Base-by-base conservation (phyloP, 2,329 filamentous ascomycete genomes). In the Fusarium humuli region DNA sequence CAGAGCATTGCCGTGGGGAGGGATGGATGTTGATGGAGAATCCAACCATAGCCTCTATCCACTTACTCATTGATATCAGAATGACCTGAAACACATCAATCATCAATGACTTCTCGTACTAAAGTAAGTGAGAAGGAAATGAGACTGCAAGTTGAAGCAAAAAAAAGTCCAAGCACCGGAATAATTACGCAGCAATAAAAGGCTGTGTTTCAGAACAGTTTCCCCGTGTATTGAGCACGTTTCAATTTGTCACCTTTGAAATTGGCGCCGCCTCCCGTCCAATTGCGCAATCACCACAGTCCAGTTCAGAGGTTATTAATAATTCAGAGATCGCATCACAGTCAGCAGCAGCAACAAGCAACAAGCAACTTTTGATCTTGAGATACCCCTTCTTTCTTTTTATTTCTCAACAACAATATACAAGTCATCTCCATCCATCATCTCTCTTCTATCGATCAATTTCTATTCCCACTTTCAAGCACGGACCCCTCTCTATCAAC, bases 281-380 rank as follows among this genome's bases (percentile, higher is more conserved):
- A 71, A 74, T 75, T 75, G 73, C 73, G 73, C 73, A 75, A 75
- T 75, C 69, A 70, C 75, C 69, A 67, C 69, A 62, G 69, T 29
- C 52, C 20, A 27, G 23, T 16, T 45, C 25, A 48, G 48, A 50
- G n/a, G 56, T 49, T 56, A 75, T 72, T 75, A 74, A 72, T 75
- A 75, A 75, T 74, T 68, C 48, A 52, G 48, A 48, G 46, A 37
- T 45, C 61, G 41, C 59, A 30, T 63, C 27, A 61, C 49, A 57
- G 70, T 69, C 70, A 73, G 69, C 67, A 69, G 56, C 53, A 27
- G 34, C 34, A 58, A 13, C 20, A 27, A 59, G 18, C n/a, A 45
- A 42, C 44, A 27, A 59, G 18, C n/a, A 45, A 44, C 44, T 23
- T 47, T 47, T 46, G 50, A n/a, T n/a, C n/a, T 45, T 30, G 25